phyloP scores from a whole-genome alignment of 192 early-diverging fungal species.

The Ramicandelaber brevisporus region DNA sequence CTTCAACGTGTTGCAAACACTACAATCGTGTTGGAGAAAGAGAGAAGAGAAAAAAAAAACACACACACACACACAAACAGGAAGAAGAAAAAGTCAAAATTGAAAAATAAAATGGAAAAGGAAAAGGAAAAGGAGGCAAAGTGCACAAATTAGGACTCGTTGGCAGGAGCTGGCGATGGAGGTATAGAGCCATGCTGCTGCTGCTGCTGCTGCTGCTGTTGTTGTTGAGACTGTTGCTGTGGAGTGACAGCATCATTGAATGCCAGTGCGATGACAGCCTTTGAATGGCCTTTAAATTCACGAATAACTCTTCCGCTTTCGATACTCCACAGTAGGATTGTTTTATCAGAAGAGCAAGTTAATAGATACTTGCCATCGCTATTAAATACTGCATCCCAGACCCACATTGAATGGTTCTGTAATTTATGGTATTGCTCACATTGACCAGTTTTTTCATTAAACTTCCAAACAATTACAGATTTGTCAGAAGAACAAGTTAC shows the following conservation, averaged over 20 bases:
- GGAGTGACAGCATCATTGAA: slow-evolving; percentile 18
- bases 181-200: too few relatives aligned
- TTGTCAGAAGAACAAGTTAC: background rate
- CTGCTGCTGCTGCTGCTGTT: too few relatives aligned
- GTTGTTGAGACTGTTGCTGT: too few relatives aligned
- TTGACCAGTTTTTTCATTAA: too few relatives aligned
- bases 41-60: too few relatives aligned
- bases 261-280: slow-evolving; percentile 16
- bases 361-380: slow-evolving; percentile 17
- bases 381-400: slow-evolving; percentile 18
- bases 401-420: slow-evolving; percentile 15
- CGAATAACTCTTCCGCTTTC: slow-evolving; percentile 12
- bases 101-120: slow-evolving; percentile 1
- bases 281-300: slow-evolving; percentile 19
- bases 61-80: too few relatives aligned
- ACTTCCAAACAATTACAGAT: too few relatives aligned
- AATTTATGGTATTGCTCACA: too few relatives aligned
- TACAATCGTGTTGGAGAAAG: too few relatives aligned
- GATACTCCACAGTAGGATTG: slow-evolving; percentile 15
- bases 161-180: background rate
- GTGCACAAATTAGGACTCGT: background rate
- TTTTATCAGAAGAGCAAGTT: slow-evolving; percentile 17
- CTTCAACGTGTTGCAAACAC: too few relatives aligned
- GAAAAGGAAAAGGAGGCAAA: background rate
- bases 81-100: too few relatives aligned